Conservation (phyloP, 352 stramenopile species). For the Aphanomyces invadans region DNA sequence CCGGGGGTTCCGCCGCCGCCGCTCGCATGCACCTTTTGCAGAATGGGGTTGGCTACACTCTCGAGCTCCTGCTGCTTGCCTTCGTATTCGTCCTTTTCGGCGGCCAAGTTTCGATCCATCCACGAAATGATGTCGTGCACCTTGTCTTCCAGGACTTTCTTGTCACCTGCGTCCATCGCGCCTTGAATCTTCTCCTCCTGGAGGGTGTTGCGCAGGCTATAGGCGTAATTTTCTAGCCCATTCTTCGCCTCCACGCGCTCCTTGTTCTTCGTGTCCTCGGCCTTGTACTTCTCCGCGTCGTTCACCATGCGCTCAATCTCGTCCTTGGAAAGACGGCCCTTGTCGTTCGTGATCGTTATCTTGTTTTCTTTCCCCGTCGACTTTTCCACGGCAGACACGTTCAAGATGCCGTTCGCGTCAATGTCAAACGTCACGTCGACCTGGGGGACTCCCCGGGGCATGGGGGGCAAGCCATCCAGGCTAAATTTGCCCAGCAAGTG, state of each 20-base stretch:
- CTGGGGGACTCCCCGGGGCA: conserved; percentile 55
- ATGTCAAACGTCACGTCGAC: conserved; percentile 75
- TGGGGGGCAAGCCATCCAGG: conserved; percentile 48
- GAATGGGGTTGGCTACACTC: conserved; percentile 62
- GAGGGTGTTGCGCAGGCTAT: conserved; percentile 74
- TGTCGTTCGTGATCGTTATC: conserved; percentile 94
- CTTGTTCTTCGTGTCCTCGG: conserved; percentile 74
- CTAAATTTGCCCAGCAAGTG: conserved; percentile 59
- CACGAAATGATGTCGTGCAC: conserved; percentile 59
- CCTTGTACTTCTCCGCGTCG: conserved; percentile 88
- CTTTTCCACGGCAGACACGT: conserved; percentile 68
- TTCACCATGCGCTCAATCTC: conserved; percentile 91
- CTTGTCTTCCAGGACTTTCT: conserved; percentile 36
- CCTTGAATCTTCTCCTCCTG: conserved; percentile 68
- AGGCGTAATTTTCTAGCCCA: conserved; percentile 85
- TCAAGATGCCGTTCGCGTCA: conserved; percentile 78
- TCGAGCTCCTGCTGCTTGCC: conserved; percentile 84
- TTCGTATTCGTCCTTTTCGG: conserved; percentile 78
- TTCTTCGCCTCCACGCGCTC: conserved; percentile 71
- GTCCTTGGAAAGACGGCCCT: conserved; percentile 84
- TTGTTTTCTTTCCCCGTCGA: conserved; percentile 89
- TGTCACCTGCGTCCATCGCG: conserved; percentile 63
- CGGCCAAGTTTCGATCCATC: conserved; percentile 44
- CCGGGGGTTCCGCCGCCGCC: conserved; percentile 41
- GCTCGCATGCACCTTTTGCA: conserved; percentile 45